phyloP scores from a whole-genome alignment of 1,284 basidiomycete species.

The Tilletia caries region DNA sequence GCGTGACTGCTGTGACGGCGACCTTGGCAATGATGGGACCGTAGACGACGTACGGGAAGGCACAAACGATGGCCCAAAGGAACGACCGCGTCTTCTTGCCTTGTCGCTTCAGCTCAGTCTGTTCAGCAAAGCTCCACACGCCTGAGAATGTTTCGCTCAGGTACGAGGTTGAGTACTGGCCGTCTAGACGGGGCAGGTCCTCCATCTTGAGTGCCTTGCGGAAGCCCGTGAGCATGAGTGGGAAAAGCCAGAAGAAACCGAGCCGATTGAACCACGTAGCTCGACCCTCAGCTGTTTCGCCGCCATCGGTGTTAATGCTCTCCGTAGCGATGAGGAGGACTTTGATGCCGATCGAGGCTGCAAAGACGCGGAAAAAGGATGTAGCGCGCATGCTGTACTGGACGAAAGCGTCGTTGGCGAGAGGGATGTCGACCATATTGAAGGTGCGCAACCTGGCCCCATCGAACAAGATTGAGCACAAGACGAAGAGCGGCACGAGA shows the following conservation, averaged over 20 bases:
- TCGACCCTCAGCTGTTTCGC: neutral
- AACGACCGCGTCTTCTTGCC: neutral
- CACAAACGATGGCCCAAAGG: neutral
- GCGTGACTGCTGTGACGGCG: constrained; percentile 28
- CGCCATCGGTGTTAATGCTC: neutral
- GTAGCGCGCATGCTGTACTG: neutral
- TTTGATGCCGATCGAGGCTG: neutral
- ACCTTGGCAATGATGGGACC: constrained; percentile 15
- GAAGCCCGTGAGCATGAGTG: constrained; percentile 7
- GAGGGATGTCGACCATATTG: neutral
- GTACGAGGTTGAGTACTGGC: neutral
- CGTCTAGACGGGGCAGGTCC: neutral
- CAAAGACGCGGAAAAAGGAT: constrained; percentile 12
- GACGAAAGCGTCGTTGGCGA: neutral
- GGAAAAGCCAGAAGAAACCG: constrained; percentile 15
- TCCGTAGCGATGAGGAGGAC: neutral
- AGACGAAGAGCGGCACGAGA: constrained; percentile 2
- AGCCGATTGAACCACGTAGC: constrained; percentile 13
- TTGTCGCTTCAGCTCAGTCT: neutral
- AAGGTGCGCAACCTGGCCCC: constrained; percentile 8
- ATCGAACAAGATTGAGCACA: constrained; percentile 9
- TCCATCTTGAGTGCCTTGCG: neutral
- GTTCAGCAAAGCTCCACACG: neutral
- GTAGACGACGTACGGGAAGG: neutral
- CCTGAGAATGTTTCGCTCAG: neutral